Percentiles rank a stretch among this genome's conserved stretches.
Evolutionary conservation across 306 rosid genomes (phyloP).

Genomic region (Vachellia pachyceras): DNA sequence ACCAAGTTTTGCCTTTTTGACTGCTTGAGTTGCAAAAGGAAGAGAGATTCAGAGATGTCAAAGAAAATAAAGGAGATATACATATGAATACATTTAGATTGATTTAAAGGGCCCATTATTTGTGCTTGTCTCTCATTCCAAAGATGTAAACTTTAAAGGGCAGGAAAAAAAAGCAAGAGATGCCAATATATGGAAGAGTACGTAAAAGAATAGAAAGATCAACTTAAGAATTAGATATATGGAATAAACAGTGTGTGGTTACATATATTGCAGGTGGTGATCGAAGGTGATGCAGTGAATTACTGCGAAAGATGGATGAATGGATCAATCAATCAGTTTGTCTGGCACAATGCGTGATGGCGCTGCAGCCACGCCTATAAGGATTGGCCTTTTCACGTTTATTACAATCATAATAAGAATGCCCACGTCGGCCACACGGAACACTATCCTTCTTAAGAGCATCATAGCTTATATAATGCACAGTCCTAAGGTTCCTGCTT

Average conservation of each 20-base stretch:
- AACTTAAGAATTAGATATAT: no score
- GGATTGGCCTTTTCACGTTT: constrained; percentile 46
- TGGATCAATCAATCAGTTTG: constrained; percentile 19
- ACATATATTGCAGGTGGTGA: no score
- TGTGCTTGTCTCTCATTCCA: neutral
- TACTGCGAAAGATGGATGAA: no score
- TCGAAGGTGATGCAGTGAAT: no score
- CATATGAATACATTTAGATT: neutral
- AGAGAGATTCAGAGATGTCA: neutral
- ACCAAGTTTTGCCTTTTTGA: neutral
- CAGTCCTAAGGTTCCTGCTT: constrained; percentile 24
- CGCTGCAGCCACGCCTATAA: constrained; percentile 52
- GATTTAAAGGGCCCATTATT: neutral
- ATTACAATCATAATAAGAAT: constrained; percentile 60
- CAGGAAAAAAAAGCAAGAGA: neutral
- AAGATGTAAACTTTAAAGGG: neutral
- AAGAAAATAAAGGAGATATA: neutral
- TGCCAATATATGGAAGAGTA: neutral
- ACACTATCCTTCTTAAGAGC: constrained; percentile 44
- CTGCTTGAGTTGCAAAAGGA: neutral
- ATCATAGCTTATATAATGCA: constrained; percentile 49
- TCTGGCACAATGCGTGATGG: constrained; percentile 61
- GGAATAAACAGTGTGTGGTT: no score
- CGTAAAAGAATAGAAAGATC: no score
- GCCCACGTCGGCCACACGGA: constrained; percentile 51